Conservation (phyloP, 2,329 filamentous ascomycete genomes). For the Gaeumannomyces sp. region DNA sequence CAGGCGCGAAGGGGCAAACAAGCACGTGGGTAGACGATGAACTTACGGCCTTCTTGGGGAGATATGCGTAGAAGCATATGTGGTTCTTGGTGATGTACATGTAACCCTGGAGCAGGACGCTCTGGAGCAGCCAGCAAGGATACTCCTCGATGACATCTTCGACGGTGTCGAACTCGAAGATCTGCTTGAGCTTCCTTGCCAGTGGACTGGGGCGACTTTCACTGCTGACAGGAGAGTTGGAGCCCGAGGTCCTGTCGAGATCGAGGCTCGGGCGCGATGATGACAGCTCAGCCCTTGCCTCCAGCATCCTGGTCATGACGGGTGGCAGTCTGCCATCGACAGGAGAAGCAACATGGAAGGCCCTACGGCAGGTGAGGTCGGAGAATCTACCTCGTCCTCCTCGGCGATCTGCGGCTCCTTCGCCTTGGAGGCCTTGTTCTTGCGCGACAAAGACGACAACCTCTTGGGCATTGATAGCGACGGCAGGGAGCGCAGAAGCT, state of each 20-base stretch:
- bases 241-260: constrained; percentile 39
- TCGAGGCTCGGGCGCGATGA: constrained; percentile 52
- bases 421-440: constrained; percentile 33
- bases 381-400: constrained; percentile 24
- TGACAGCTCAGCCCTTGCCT: constrained; percentile 61
- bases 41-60: constrained; percentile 83
- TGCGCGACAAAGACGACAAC: constrained; percentile 25
- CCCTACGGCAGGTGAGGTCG: constrained; percentile 10
- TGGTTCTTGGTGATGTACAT: constrained; percentile 93
- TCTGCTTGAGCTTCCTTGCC: constrained; percentile 68
- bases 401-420: constrained; percentile 30
- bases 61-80: constrained; percentile 93
- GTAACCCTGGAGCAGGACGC: constrained; percentile 85
- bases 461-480: constrained; percentile 39
- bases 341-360: constrained; percentile 12
- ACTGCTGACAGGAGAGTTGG: constrained; percentile 26
- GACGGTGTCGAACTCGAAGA: constrained; percentile 73
- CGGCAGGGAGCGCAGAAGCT: constrained; percentile 59
- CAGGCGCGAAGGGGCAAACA: constrained; percentile 7
- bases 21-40: not conserved
- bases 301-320: constrained; percentile 72
- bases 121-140: constrained; percentile 88
- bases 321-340: constrained; percentile 51
- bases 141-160: constrained; percentile 91
- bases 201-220: constrained; percentile 50